Evolutionary conservation across 495 filamentous ascomycete species (phyloP).

Genomic region (Xylaria castorea): DNA sequence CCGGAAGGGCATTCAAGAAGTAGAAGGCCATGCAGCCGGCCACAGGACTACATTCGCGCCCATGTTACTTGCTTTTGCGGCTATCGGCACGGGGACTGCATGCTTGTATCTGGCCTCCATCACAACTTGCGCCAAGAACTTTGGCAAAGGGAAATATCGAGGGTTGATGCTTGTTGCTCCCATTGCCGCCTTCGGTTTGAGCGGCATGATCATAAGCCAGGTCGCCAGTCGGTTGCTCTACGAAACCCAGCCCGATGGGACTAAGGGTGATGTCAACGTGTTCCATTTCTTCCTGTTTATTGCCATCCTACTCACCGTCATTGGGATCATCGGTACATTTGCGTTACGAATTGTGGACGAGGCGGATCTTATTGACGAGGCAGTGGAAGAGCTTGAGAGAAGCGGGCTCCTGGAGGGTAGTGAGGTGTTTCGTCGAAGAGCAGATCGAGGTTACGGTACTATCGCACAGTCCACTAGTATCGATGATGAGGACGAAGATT

Average conservation of each 20-base stretch:
- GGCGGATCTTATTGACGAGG: conserved; percentile 80
- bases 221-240: conserved; percentile 79
- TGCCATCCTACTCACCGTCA: conserved; percentile 65
- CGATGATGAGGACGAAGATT: conserved; percentile 46
- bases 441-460: conserved; percentile 48
- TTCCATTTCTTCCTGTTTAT: conserved; percentile 87
- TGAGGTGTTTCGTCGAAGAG: conserved; percentile 44
- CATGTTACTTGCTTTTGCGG: conserved; percentile 84
- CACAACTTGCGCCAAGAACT: conserved; percentile 96
- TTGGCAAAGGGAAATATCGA: conserved; percentile 84
- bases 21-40: conserved; percentile 49
- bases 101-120: conserved; percentile 87
- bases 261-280: conserved; percentile 81
- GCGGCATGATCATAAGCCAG: conserved; percentile 94
- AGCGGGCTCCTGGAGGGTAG: conserved; percentile 78
- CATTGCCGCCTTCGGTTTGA: conserved; percentile 90
- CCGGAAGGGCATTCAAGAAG: conserved; percentile 61
- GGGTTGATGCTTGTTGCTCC: conserved; percentile 88
- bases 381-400: conserved; percentile 81
- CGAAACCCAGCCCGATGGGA: conserved; percentile 65
- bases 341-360: conserved; percentile 68
- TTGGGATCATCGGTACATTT: conserved; percentile 77
- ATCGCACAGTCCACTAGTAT: conserved; percentile 40
- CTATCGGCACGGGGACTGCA: conserved; percentile 81
- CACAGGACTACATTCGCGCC: conserved; percentile 70